These are phyloP conservation scores for Penicillium steckii DNA, from an alignment of 495 filamentous ascomycete genomes.

Conservation along the genomic window DNA sequence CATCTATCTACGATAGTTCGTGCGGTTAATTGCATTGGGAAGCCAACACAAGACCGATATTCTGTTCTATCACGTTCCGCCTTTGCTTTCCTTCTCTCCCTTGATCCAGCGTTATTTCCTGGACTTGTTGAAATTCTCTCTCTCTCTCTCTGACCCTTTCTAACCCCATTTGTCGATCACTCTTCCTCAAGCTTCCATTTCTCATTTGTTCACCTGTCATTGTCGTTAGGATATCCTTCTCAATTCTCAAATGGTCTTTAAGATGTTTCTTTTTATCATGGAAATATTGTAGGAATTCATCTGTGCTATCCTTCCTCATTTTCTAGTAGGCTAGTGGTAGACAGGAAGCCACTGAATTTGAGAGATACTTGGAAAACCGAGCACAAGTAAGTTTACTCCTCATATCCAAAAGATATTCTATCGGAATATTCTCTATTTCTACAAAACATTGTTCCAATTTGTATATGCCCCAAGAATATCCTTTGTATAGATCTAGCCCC, in stretches of 20 bases:
- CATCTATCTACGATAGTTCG: background rate
- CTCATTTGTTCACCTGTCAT: conserved; percentile 19
- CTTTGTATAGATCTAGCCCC: too few species aligned
- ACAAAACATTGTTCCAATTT: too few species aligned
- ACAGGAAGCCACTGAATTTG: too few species aligned
- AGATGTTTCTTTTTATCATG: conserved; percentile 6
- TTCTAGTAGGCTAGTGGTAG: too few species aligned
- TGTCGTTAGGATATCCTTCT: conserved; percentile 33
- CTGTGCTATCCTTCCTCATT: background rate
- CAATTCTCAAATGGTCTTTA: conserved; percentile 18
- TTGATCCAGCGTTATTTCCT: background rate
- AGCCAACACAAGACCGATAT: background rate
- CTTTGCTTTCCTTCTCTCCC: background rate
- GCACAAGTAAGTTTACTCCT: too few species aligned
- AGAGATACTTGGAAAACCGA: too few species aligned
- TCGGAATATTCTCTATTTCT: too few species aligned
- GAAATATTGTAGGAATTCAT: conserved; percentile 6
- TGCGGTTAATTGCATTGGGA: conserved; percentile 13
- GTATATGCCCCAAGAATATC: too few species aligned
- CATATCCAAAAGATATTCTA: too few species aligned
- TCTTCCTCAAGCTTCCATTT: conserved; percentile 5
- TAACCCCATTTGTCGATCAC: background rate
- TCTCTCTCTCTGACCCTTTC: background rate
- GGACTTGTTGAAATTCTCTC: background rate
- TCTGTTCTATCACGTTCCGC: background rate